Evolutionary conservation across 345 rosid species (phyloP), one percentile per base, ranked within the genome.

Genomic region (Eucalyptus regnans): DNA sequence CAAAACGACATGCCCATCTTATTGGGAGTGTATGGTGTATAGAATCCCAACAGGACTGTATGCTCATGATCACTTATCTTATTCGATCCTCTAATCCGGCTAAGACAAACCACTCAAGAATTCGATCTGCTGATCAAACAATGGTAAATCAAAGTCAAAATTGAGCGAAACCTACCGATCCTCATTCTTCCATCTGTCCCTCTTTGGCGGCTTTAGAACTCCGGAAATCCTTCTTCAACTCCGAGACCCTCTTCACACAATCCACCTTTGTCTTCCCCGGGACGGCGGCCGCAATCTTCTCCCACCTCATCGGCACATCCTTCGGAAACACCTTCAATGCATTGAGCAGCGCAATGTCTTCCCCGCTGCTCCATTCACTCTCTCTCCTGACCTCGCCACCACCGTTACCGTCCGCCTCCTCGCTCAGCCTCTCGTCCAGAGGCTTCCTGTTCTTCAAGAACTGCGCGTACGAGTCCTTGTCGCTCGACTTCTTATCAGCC

Each of bases 261-360:
- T 93, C 97, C 1, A 95, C 95, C 92, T 94, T 97, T 0, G 98
- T 89, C 91, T 93, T 97, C 87, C 97, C 98, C 2, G 97, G 98
- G 52, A 97, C 98, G 29, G 97, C 98, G 25, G 99, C 98, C 2
- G 96, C 90, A 71, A 97, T 93, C 94, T 96, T 97, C 91, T 97
- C 99, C 99, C 99, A 96, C 89, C 99, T 94, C 99, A 95, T 95
- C 14, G 98, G 81, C 41, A 68, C 94, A 10, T 97, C 99, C 91
- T 96, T 97, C 0, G 97, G 98, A 90, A 96, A 96, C 2, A 93
- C 93, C 90, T 96, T 97, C 90, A 97, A 87, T 14, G 99, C 99
- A 94, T 96, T 97, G 20, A 96, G 94, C 95, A 97, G 81, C 7
- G 99, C 98, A 89, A 97, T 93, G 86, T 96, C 99, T 90, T 96